Evolutionary conservation across 202 grass and related monocot species (phyloP).

Genomic region (Panicum virgatum): DNA sequence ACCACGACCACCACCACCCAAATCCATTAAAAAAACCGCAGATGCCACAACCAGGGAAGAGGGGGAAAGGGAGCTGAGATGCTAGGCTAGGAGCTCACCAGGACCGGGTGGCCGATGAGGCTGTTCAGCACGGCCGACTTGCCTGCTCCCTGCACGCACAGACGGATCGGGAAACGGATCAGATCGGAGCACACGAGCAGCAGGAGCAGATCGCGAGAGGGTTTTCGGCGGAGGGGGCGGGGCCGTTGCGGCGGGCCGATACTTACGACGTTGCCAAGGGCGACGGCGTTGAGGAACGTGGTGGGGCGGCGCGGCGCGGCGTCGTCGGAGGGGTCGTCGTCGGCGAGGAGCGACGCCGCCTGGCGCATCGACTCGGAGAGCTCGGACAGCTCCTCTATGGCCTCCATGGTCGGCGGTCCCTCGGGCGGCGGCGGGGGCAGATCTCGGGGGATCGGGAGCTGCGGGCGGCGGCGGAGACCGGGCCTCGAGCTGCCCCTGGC

Average conservation of each 20-base stretch:
- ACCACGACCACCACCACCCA: neutral
- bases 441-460: constrained; percentile 24
- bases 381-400: constrained; percentile 77
- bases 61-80: neutral
- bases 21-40: constrained; percentile 20
- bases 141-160: constrained; percentile 62
- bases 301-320: constrained; percentile 53
- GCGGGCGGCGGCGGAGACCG: constrained; percentile 27
- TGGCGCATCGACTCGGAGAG: constrained; percentile 80
- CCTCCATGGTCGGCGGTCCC: constrained; percentile 61
- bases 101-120: constrained; percentile 74
- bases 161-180: constrained; percentile 36
- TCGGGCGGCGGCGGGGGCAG: neutral
- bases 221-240: neutral
- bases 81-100: constrained; percentile 41
- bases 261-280: constrained; percentile 89
- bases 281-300: constrained; percentile 88
- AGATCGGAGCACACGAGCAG: constrained; percentile 26
- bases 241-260: neutral
- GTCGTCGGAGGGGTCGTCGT: constrained; percentile 73
- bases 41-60: neutral
- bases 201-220: constrained; percentile 5
- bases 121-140: constrained; percentile 86
- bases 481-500: neutral
- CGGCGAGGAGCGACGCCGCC: constrained; percentile 81